A percentile compares a stretch with the other conserved stretches of the same genome.
Conservation (phyloP, 2,329 filamentous ascomycete genomes). For the Pseudogymnoascus pannorum region DNA sequence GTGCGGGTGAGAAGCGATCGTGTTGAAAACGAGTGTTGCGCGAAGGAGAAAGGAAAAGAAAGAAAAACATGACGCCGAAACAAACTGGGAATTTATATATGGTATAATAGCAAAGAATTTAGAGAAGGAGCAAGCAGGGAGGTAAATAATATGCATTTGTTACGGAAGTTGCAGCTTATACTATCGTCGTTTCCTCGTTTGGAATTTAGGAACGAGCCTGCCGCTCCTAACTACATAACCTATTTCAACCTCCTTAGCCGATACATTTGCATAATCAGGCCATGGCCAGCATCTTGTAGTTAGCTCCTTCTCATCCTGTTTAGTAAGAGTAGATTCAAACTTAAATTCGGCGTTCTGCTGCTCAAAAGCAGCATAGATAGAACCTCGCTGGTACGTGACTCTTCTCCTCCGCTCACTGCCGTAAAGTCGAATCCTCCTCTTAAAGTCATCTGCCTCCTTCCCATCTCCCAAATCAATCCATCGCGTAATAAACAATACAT, state of each 20-base stretch:
- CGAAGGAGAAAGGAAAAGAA: neutral
- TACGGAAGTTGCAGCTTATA: neutral
- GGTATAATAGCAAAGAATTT: neutral
- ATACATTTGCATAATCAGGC: constrained; percentile 8
- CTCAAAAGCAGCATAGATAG: constrained; percentile 17
- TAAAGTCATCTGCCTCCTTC: constrained; percentile 10
- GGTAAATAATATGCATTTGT: neutral
- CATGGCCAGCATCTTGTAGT: constrained; percentile 12
- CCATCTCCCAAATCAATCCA: constrained; percentile 16
- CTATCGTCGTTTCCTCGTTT: neutral
- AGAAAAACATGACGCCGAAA: too few relatives aligned
- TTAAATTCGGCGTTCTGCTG: constrained; percentile 12
- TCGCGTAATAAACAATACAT: constrained; percentile 16
- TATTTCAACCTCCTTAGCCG: neutral
- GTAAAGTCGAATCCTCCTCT: constrained; percentile 11
- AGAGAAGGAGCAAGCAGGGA: neutral
- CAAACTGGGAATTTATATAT: neutral
- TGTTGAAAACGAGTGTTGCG: neutral
- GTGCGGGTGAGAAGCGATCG: too few relatives aligned
- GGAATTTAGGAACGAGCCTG: neutral
- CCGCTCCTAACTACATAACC: neutral
- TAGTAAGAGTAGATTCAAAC: constrained; percentile 15
- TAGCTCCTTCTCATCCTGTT: constrained; percentile 14
- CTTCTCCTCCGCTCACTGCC: neutral
- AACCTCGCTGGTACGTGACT: constrained; percentile 13